Conservation (phyloP, 148 eudicot species). For the Vaccinium myrtillus region DNA sequence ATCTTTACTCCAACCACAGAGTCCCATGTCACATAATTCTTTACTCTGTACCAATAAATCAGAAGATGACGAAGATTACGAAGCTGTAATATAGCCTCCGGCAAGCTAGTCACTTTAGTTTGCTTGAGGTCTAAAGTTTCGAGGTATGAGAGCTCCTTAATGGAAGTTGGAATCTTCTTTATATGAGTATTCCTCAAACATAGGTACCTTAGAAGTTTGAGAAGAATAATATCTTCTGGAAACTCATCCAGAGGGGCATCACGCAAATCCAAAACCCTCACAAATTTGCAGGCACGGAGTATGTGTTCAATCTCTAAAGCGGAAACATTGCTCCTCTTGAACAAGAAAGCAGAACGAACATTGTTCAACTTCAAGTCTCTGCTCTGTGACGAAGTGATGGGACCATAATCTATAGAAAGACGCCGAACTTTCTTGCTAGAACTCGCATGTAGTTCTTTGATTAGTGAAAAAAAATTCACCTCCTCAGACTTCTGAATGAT, state of each 20-base stretch:
- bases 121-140: slow-evolving; percentile 32
- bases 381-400: background rate
- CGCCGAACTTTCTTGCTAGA: slow-evolving; percentile 12
- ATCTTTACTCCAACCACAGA: background rate
- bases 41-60: background rate
- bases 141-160: slow-evolving; percentile 11
- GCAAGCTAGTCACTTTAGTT: slow-evolving; percentile 23
- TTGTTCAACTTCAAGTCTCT: background rate
- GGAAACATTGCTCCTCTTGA: background rate
- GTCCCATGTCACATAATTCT: background rate
- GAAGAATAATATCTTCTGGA: slow-evolving; percentile 17
- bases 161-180: slow-evolving; percentile 27
- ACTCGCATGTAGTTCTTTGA: background rate
- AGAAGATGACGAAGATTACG: background rate
- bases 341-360: background rate
- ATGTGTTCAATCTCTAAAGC: background rate
- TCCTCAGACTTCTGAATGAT: slow-evolving; percentile 29
- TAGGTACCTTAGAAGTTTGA: slow-evolving; percentile 31
- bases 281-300: background rate
- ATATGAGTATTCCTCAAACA: slow-evolving; percentile 31
- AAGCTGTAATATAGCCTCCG: slow-evolving; percentile 22
- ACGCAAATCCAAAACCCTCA: slow-evolving; percentile 1
- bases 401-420: slow-evolving; percentile 10
- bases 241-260: slow-evolving; percentile 20
- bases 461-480: slow-evolving; percentile 17